Conservation (phyloP, 176 grass and related monocot genomes). For the Alloteropsis semialata region DNA sequence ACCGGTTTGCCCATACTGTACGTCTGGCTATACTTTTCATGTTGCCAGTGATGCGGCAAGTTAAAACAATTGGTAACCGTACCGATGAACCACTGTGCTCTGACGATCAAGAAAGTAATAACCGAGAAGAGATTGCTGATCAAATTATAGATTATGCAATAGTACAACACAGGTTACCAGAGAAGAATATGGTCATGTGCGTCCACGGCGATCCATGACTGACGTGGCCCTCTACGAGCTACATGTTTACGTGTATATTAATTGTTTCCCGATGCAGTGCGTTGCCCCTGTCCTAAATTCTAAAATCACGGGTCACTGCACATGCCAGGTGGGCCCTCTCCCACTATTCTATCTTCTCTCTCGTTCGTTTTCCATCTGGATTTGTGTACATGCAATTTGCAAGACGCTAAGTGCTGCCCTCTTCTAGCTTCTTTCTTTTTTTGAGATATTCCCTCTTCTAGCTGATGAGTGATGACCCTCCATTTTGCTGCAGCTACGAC, state of each 20-base stretch:
- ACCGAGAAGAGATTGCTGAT: background rate
- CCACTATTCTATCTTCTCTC: no score
- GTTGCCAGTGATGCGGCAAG: background rate
- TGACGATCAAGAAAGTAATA: background rate
- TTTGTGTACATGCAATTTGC: background rate
- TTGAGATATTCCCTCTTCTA: no score
- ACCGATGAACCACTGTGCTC: background rate
- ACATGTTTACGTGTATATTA: background rate
- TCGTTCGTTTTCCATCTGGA: background rate
- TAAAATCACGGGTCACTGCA: background rate
- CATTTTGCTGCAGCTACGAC: no score
- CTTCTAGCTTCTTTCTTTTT: no score
- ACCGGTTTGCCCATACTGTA: background rate
- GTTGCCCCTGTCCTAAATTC: background rate
- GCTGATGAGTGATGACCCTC: no score
- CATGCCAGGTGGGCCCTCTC: background rate
- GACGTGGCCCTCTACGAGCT: conserved; percentile 25
- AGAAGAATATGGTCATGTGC: background rate
- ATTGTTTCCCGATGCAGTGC: background rate
- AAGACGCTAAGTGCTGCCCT: background rate
- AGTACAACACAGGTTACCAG: background rate
- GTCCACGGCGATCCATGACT: background rate
- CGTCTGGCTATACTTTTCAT: background rate
- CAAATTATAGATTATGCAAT: background rate
- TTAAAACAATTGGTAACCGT: background rate